Percentiles rank a stretch among this genome's conserved stretches.
Conservation (phyloP, 495 filamentous ascomycete genomes). For the Hypoxylon trugodes region DNA sequence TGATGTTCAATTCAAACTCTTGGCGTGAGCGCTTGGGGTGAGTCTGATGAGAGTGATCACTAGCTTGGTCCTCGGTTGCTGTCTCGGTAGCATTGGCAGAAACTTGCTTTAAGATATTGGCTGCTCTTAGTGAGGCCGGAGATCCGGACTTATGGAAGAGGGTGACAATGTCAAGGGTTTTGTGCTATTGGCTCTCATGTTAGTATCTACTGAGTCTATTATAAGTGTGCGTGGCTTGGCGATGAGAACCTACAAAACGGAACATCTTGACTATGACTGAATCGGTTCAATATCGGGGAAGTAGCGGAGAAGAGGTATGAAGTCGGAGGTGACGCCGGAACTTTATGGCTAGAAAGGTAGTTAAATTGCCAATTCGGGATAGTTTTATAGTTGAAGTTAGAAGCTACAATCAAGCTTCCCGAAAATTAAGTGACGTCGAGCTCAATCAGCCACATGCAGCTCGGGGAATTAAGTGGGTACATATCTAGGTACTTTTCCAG, state of each 20-base stretch:
- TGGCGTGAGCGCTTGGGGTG: slow-evolving; percentile 58
- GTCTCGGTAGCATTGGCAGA: slow-evolving; percentile 65
- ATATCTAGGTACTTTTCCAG: not conserved
- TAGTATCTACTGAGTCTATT: not conserved
- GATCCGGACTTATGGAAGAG: slow-evolving; percentile 87
- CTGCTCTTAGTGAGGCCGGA: slow-evolving; percentile 69
- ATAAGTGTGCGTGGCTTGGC: not conserved
- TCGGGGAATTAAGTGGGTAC: not conserved
- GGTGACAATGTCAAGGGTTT: slow-evolving; percentile 89
- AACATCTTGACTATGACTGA: slow-evolving; percentile 46
- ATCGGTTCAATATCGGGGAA: not conserved
- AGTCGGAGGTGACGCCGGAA: not conserved
- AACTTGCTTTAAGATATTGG: slow-evolving; percentile 77
- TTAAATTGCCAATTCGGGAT: slow-evolving; percentile 35
- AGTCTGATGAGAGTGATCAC: slow-evolving; percentile 63
- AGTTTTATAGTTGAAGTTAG: slow-evolving; percentile 17
- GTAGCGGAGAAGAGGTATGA: not conserved
- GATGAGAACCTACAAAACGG: slow-evolving; percentile 49
- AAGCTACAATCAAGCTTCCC: slow-evolving; percentile 14
- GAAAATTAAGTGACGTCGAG: slow-evolving; percentile 27
- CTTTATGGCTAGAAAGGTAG: slow-evolving; percentile 10
- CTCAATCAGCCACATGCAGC: slow-evolving; percentile 13
- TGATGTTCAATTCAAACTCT: slow-evolving; percentile 87
- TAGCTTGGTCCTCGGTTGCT: slow-evolving; percentile 73
- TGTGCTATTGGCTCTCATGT: slow-evolving; percentile 63